A percentile compares a stretch with the other conserved stretches of the same genome.
Conservation (phyloP, 225 moss, liverwort and hornwort genomes). For the Sphagnum contortum region DNA sequence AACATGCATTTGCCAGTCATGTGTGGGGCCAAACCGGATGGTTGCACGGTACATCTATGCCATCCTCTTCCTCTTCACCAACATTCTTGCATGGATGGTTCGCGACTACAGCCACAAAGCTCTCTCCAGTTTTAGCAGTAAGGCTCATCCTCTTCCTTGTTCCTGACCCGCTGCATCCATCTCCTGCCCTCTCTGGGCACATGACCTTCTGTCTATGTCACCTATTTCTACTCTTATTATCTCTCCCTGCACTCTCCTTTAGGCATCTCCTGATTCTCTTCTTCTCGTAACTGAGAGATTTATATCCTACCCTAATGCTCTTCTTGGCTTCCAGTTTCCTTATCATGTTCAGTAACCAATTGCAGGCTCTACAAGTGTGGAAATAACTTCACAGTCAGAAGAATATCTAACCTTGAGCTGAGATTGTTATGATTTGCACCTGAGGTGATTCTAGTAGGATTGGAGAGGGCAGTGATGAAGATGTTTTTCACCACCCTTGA, state of each 20-base stretch:
- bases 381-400: no score
- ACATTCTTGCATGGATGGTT: slow-evolving; percentile 61
- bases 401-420: no score
- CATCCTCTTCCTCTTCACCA: slow-evolving; percentile 54
- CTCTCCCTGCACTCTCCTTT: no score
- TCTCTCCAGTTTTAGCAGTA: slow-evolving; percentile 39
- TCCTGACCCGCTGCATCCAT: no score
- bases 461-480: no score
- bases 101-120: slow-evolving; percentile 61
- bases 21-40: slow-evolving; percentile 43
- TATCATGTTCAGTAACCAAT: not conserved
- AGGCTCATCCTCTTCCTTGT: slow-evolving; percentile 4
- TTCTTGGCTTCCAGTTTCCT: not conserved
- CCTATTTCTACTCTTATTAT: no score
- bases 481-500: no score
- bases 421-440: no score
- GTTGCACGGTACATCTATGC: slow-evolving; percentile 63
- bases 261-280: not conserved
- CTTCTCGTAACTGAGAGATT: not conserved
- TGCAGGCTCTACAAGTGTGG: no score
- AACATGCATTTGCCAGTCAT: slow-evolving; percentile 57
- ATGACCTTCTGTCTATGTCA: no score
- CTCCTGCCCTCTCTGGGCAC: no score
- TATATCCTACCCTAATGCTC: not conserved
- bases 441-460: no score